Evolutionary conservation across 225 moss, liverwort and hornwort species (phyloP), one percentile per base, ranked within the genome.

Genomic region (Sphagnum contortum): DNA sequence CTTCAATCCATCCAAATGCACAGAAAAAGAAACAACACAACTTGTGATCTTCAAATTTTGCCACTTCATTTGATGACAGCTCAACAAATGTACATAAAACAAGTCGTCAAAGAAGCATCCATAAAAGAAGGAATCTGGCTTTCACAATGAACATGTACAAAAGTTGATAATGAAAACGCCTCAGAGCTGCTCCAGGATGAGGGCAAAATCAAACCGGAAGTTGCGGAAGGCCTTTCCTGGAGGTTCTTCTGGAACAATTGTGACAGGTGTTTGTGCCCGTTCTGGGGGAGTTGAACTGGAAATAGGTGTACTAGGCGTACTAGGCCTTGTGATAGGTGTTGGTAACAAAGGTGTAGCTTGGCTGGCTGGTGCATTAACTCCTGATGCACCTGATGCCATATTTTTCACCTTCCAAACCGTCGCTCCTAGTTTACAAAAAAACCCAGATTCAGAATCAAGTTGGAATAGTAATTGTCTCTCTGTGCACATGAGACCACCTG

Each of bases 331-430:
- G 6, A 76, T 74, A 11, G 87, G 87, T 14, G 60, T 77, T 9
- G 57, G 71, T 5, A 80, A 76, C 71, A 83, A 72, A 10, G 77
- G 73, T 0, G 75, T 75, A 13, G 60, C 73, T 44, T 75, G 80
- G 9, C 73, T 67, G 2, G 77, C 70, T 3, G 83, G 80, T 13
- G 67, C 70, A 61, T 75, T 55, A 2, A 78, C 68, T 3, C 89
- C 94, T n/a, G 71, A 70, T 9, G 69, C 82, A 4, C 72, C 79
- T 1, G 88, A 82, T 7, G 80, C 63, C 44, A 76, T 85, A 12
- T 73, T 85, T 74, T 82, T 93, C 70, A 89, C 98, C 75, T 98
- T 98, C 91, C 91, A 98, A 2, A 98, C 78, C 3, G 87, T 87
- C 2, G 72, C 70, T 8, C 89, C 82, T 80, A 47, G 49, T 5